Conservation (phyloP, 768 basidiomycete genomes). For the Tricholoma sp. region DNA sequence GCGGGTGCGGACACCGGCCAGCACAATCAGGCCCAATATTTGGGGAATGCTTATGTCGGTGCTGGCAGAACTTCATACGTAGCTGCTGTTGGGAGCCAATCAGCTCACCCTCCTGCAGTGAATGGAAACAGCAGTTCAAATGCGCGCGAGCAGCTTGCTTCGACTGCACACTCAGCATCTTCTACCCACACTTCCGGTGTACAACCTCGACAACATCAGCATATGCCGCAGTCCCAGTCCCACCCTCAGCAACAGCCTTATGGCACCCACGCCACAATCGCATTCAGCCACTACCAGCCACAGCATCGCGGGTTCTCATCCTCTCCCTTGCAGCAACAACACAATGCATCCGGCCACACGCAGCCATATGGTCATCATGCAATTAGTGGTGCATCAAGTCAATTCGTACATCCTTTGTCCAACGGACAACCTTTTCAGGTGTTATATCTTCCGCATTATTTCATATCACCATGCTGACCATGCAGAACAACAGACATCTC, state of each 20-base stretch:
- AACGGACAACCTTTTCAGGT: constrained; percentile 15
- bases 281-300: constrained; percentile 47
- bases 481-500: constrained; percentile 8
- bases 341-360: constrained; percentile 13
- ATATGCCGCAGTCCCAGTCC: constrained; percentile 5
- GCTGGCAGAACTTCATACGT: constrained; percentile 3
- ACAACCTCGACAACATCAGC: constrained; percentile 4
- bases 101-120: neutral
- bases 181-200: neutral
- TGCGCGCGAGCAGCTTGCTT: constrained; percentile 8
- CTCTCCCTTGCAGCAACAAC: constrained; percentile 12
- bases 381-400: neutral
- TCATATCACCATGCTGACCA: neutral
- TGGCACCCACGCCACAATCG: constrained; percentile 21
- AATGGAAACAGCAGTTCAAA: constrained; percentile 11
- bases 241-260: constrained; percentile 13
- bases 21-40: neutral
- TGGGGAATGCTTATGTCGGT: neutral
- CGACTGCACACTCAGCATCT: constrained; percentile 1
- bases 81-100: neutral
- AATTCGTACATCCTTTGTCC: constrained; percentile 9
- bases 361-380: constrained; percentile 18
- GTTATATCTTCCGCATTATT: neutral
- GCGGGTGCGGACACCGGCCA: neutral
- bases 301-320: constrained; percentile 33